A percentile compares a stretch with the other conserved stretches of the same genome.
Evolutionary conservation across 2,329 filamentous ascomycete genomes (phyloP).

Genomic region (Pseudogymnoascus sp.): DNA sequence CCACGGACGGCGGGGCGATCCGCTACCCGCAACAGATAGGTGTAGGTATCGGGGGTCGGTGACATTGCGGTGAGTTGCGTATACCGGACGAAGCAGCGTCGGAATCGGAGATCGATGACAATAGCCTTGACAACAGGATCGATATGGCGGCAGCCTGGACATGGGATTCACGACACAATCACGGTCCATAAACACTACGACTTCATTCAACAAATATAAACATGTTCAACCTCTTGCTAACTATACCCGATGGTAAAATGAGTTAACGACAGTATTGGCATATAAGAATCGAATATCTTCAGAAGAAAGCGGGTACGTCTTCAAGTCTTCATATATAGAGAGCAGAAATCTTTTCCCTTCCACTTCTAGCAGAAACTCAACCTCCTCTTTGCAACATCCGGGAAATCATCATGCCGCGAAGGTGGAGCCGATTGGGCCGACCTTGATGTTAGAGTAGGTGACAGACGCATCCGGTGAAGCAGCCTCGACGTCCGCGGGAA

Average conservation of each 20-base stretch:
- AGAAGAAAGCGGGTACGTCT: not conserved
- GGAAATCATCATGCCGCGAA: conserved; percentile 12
- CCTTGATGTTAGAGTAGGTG: conserved; percentile 28
- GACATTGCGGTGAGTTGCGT: not conserved
- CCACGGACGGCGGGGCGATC: not conserved
- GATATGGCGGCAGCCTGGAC: not conserved
- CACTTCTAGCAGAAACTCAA: not conserved
- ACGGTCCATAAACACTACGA: not conserved
- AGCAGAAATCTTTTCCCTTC: not conserved
- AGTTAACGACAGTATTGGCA: not conserved
- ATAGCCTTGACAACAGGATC: not conserved
- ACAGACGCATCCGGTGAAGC: conserved; percentile 37
- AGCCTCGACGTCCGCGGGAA: conserved; percentile 41
- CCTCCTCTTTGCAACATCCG: not conserved
- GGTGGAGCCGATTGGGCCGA: conserved; percentile 27
- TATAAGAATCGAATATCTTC: conserved; percentile 2
- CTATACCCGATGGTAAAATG: conserved; percentile 5
- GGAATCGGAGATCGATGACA: not conserved
- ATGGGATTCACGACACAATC: not conserved
- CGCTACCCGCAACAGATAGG: not conserved
- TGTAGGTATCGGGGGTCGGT: not conserved
- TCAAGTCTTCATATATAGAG: not conserved
- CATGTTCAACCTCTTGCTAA: not conserved
- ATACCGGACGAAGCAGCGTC: not conserved
- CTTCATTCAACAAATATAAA: not conserved